A percentile compares a stretch with the other conserved stretches of the same genome.
Evolutionary conservation across 495 filamentous ascomycete species (phyloP).

Genomic region (Hypoxylon trugodes): DNA sequence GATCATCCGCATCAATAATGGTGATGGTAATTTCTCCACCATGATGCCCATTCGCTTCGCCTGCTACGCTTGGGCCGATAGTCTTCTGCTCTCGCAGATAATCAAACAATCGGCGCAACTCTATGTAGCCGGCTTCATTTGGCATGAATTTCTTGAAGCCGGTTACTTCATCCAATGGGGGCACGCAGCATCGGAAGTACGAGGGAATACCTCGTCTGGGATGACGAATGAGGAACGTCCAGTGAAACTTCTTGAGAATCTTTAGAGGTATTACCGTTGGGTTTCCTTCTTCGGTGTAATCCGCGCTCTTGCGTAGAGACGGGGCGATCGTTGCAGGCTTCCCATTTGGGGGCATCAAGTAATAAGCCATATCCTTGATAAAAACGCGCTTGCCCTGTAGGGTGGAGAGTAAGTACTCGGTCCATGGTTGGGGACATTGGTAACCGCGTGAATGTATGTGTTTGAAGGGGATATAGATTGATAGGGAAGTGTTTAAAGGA

Average conservation of each 20-base stretch:
- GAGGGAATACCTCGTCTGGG: conserved; percentile 86
- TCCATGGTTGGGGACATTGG: conserved; percentile 6
- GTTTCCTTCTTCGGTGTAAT: conserved; percentile 65
- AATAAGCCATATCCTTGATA: conserved; percentile 97
- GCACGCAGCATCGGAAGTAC: conserved; percentile 95
- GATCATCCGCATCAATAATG: conserved; percentile 93
- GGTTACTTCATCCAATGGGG: conserved; percentile 79
- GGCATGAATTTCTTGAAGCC: conserved; percentile 89
- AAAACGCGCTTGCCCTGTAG: conserved; percentile 82
- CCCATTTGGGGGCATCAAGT: conserved; percentile 78
- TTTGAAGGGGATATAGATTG: background rate
- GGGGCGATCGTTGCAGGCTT: conserved; percentile 75
- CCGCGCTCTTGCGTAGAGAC: conserved; percentile 68
- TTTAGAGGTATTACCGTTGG: conserved; percentile 82
- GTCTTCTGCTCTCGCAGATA: conserved; percentile 70
- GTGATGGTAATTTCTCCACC: conserved; percentile 65
- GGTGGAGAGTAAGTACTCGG: conserved; percentile 14
- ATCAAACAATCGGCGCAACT: conserved; percentile 85
- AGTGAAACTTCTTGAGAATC: conserved; percentile 79
- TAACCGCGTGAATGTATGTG: background rate
- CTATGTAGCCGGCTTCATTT: conserved; percentile 86
- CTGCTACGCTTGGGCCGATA: conserved; percentile 69
- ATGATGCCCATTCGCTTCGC: conserved; percentile 42
- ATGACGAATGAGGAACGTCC: conserved; percentile 97
- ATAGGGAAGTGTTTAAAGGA: background rate